phyloP scores from a whole-genome alignment of 2,329 filamentous ascomycete genomes.

The Alternaria gansuensis region DNA sequence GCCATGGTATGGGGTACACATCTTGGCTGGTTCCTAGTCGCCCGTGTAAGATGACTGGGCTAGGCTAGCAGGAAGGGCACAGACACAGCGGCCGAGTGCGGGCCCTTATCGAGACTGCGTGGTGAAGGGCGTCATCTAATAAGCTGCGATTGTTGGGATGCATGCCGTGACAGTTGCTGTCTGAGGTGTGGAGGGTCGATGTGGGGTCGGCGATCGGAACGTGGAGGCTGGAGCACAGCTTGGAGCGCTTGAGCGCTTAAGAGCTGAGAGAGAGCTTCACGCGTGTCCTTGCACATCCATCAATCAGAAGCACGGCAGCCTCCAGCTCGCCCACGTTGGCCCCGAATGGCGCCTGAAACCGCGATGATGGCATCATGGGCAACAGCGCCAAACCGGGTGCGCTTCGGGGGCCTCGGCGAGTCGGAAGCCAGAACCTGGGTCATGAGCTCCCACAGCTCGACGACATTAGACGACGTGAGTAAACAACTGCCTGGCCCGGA shows the following conservation, averaged over 20 bases:
- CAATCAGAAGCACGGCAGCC: constrained; percentile 33
- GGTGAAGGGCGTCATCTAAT: constrained; percentile 30
- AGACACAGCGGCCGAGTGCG: constrained; percentile 39
- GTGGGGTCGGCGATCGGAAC: constrained; percentile 32
- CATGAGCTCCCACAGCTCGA: constrained; percentile 35
- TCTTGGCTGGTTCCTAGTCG: constrained; percentile 16
- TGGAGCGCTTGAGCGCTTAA: constrained; percentile 16
- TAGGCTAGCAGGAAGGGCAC: constrained; percentile 30
- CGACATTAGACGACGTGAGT: constrained; percentile 36
- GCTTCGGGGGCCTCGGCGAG: constrained; percentile 43
- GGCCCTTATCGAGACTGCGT: constrained; percentile 39
- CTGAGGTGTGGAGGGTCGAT: constrained; percentile 31
- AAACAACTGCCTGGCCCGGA: constrained; percentile 32
- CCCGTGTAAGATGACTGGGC: constrained; percentile 29
- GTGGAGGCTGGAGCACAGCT: constrained; percentile 24
- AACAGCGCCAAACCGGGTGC: constrained; percentile 39
- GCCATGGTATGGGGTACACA: constrained; percentile 22
- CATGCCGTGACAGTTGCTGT: constrained; percentile 40
- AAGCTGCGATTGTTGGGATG: constrained; percentile 35
- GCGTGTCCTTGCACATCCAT: constrained; percentile 16
- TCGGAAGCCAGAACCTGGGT: constrained; percentile 33
- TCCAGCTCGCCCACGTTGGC: constrained; percentile 49
- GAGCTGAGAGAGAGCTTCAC: constrained; percentile 17
- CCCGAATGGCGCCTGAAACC: constrained; percentile 45
- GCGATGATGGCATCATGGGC: constrained; percentile 45